phyloP scores from a whole-genome alignment of 495 filamentous ascomycete species.

The Saxophila tyrrhenica region DNA sequence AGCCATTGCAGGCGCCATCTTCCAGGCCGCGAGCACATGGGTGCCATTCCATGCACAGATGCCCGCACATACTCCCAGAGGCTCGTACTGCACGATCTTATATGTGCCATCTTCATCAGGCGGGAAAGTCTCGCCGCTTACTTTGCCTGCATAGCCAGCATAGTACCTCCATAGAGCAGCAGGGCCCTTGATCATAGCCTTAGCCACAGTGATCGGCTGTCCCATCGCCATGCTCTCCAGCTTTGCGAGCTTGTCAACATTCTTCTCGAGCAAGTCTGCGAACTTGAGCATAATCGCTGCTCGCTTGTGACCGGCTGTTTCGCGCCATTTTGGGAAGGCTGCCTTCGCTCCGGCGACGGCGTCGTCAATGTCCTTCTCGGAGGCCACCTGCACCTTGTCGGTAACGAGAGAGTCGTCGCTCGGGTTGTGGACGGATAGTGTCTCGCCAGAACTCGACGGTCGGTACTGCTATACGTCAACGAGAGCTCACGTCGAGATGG shows the following conservation, averaged over 20 bases:
- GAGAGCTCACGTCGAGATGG: conserved; percentile 16
- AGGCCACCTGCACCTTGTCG: conserved; percentile 25
- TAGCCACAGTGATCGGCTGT: conserved; percentile 14
- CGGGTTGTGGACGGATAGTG: conserved; percentile 32
- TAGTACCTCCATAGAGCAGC: conserved; percentile 16
- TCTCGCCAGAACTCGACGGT: conserved; percentile 31
- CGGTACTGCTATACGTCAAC: conserved; percentile 28
- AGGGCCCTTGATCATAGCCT: conserved; percentile 4
- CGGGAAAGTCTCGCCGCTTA: conserved; percentile 16
- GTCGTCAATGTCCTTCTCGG: conserved; percentile 27
- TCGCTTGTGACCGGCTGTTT: conserved; percentile 21
- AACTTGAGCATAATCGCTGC: conserved; percentile 28
- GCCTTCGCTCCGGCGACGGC: conserved; percentile 28
- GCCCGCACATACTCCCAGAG: conserved; percentile 29
- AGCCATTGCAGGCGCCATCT: conserved; percentile 27
- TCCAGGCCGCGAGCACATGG: conserved; percentile 20
- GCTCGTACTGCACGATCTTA: conserved; percentile 32
- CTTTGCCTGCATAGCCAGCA: conserved; percentile 19
- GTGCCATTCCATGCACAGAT: conserved; percentile 32
- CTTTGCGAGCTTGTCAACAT: conserved; percentile 20
- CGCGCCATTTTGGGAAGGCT: conserved; percentile 27
- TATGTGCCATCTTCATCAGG: conserved; percentile 26
- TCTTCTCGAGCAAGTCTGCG: conserved; percentile 32
- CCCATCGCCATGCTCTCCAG: conserved; percentile 19
- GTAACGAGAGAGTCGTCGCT: conserved; percentile 31